Conservation (phyloP, 805 yeast genomes). For the Kuraishia molischiana region DNA sequence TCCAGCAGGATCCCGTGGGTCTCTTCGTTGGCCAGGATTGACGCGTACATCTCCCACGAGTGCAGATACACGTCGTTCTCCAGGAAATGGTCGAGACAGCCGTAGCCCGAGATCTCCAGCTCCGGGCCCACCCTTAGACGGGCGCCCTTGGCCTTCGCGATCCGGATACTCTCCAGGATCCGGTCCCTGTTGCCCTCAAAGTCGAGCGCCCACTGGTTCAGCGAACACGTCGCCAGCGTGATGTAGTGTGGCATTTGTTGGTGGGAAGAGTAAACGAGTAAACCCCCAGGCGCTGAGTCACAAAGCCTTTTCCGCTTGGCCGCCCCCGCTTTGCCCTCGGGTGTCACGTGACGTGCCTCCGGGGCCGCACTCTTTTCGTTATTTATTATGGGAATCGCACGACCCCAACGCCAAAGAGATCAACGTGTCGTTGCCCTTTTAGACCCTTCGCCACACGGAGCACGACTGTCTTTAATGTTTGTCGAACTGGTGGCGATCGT, state of each 20-base stretch:
- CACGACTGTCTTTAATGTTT: too few species aligned
- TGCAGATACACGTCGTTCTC: slow-evolving; percentile 85
- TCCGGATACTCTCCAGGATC: slow-evolving; percentile 66
- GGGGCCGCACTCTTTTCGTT: too few species aligned
- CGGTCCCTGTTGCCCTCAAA: slow-evolving; percentile 95
- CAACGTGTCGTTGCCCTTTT: too few species aligned
- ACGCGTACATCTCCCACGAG: slow-evolving; percentile 89
- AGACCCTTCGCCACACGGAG: too few species aligned
- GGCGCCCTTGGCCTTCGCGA: slow-evolving; percentile 73
- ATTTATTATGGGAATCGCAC: too few species aligned
- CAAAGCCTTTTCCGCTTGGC: too few species aligned
- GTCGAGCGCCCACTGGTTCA: slow-evolving; percentile 98
- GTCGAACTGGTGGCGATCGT: slow-evolving; percentile 46
- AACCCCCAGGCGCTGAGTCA: too few species aligned
- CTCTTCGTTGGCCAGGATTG: slow-evolving; percentile 56
- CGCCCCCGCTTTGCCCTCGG: too few species aligned
- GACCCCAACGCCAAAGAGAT: too few species aligned
- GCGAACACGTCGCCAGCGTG: slow-evolving; percentile 86
- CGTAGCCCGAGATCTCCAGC: slow-evolving; percentile 89
- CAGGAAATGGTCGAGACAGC: slow-evolving; percentile 87
- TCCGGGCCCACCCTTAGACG: slow-evolving; percentile 93
- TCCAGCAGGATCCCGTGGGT: slow-evolving; percentile 77
- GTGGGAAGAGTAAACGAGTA: too few species aligned
- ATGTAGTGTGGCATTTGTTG: slow-evolving; percentile 70
- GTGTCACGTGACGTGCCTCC: too few species aligned